Evolutionary conservation across 1,139 yeast genomes (phyloP).

Genomic region (Yamadazyma conglobata): DNA sequence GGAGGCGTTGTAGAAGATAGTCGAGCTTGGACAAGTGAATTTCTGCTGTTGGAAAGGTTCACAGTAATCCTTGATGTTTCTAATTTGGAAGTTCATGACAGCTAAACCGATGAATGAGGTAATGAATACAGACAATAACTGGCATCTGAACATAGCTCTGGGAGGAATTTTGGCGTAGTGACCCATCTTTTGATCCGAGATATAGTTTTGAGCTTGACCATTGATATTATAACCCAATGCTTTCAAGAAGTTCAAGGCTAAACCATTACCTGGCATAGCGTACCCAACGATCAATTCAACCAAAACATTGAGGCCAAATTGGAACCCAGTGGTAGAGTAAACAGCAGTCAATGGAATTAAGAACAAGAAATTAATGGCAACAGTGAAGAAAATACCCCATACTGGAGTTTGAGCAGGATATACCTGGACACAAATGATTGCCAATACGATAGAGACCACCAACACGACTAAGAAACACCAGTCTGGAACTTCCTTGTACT

Average conservation of each 20-base stretch:
- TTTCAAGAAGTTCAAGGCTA: constrained; percentile 56
- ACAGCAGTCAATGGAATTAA: constrained; percentile 49
- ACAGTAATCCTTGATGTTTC: constrained; percentile 37
- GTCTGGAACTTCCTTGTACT: constrained; percentile 59
- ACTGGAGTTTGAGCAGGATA: constrained; percentile 50
- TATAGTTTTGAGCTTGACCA: constrained; percentile 56
- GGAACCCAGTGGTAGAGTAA: constrained; percentile 51
- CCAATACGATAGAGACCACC: constrained; percentile 43
- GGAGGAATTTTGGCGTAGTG: constrained; percentile 62
- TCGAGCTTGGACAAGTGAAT: constrained; percentile 48
- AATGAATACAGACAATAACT: constrained; percentile 40
- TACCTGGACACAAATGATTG: constrained; percentile 41
- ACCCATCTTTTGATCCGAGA: constrained; percentile 54
- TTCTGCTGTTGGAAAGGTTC: constrained; percentile 31
- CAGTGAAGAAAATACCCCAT: constrained; percentile 54
- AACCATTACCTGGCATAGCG: constrained; percentile 60
- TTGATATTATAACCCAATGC: constrained; percentile 58
- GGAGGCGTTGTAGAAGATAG: constrained; percentile 47
- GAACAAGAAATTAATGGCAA: constrained; percentile 51
- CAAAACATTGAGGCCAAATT: constrained; percentile 53
- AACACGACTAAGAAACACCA: constrained; percentile 54
- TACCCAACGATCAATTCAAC: constrained; percentile 61
- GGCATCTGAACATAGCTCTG: constrained; percentile 56
- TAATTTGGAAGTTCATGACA: constrained; percentile 50
- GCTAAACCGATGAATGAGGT: constrained; percentile 47